Evolutionary conservation across 345 rosid genomes (phyloP).

Genomic region (Gynandropsis gynandra): DNA sequence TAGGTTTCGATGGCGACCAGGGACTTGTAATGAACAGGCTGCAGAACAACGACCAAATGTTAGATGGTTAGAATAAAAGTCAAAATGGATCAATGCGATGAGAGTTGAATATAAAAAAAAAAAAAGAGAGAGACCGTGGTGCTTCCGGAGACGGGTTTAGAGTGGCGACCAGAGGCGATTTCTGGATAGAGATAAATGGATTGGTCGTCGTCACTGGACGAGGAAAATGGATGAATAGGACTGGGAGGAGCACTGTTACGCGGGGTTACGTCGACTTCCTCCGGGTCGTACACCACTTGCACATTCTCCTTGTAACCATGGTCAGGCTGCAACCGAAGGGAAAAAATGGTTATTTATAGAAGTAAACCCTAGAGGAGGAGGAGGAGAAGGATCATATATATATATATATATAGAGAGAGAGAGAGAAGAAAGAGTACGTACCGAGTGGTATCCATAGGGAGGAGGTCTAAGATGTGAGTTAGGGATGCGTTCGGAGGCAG

Average conservation of each 20-base stretch:
- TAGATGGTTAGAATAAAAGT: not conserved
- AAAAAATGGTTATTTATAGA: not conserved
- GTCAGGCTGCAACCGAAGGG: constrained; percentile 19
- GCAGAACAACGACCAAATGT: not conserved
- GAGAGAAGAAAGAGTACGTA: not conserved
- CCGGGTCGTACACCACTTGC: constrained; percentile 19
- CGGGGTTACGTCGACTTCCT: constrained; percentile 11
- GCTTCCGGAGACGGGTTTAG: constrained; percentile 8
- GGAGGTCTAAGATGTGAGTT: constrained; percentile 28
- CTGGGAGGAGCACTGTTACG: constrained; percentile 19
- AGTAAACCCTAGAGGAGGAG: constrained; percentile 3
- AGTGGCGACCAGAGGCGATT: constrained; percentile 14
- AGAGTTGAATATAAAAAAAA: not conserved
- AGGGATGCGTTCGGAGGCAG: constrained; percentile 26
- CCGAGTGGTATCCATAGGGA: constrained; percentile 16
- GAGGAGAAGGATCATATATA: not conserved
- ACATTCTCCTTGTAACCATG: constrained; percentile 5
- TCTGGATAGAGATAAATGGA: constrained; percentile 27
- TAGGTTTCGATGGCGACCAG: constrained; percentile 20
- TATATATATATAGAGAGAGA: too few species aligned
- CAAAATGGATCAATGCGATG: not conserved
- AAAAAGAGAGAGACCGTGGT: constrained; percentile 13
- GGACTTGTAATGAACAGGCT: constrained; percentile 23
- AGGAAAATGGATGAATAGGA: constrained; percentile 9
- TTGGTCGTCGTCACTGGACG: constrained; percentile 23